Conservation (phyloP, 2,329 filamentous ascomycete species). For the Sclerotinia glacialis region DNA sequence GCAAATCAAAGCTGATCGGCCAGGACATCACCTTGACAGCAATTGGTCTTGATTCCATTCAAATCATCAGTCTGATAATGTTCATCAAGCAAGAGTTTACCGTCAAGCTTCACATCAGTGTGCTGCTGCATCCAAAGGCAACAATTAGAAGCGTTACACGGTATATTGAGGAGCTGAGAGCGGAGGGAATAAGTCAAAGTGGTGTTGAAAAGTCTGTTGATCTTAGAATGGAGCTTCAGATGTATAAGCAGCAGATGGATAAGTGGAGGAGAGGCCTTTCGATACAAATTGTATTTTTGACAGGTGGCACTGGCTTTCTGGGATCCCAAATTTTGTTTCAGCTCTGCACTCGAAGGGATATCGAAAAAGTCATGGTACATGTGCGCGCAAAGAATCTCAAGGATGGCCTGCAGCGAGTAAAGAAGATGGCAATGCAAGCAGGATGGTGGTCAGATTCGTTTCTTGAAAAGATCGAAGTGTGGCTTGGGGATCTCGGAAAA, state of each 20-base stretch:
- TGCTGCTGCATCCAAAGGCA: slow-evolving; percentile 13
- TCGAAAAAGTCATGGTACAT: slow-evolving; percentile 30
- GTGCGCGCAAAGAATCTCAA: slow-evolving; percentile 26
- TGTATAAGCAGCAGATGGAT: slow-evolving; percentile 14
- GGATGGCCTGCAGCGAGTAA: slow-evolving; percentile 25
- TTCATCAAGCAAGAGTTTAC: slow-evolving; percentile 21
- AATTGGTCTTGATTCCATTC: slow-evolving; percentile 21
- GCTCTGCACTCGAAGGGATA: slow-evolving; percentile 19
- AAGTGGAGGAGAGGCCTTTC: slow-evolving; percentile 2
- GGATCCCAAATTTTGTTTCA: slow-evolving; percentile 42
- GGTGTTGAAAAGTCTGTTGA: slow-evolving; percentile 5
- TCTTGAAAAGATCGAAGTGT: slow-evolving; percentile 28
- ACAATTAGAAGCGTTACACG: slow-evolving; percentile 15
- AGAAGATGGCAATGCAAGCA: slow-evolving; percentile 23
- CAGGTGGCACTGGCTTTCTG: slow-evolving; percentile 45
- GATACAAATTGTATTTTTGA: slow-evolving; percentile 38
- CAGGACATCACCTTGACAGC: slow-evolving; percentile 6
- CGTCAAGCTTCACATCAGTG: slow-evolving; percentile 13
- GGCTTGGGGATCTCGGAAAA: slow-evolving; percentile 67
- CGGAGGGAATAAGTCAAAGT: not conserved
- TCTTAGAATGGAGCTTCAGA: slow-evolving; percentile 16
- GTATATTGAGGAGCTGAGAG: slow-evolving; percentile 6
- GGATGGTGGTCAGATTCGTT: slow-evolving; percentile 31
- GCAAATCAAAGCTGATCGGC: not conserved
- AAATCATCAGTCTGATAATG: slow-evolving; percentile 20